These are phyloP conservation scores for Pseudogymnoascus sp. DNA, from an alignment of 2,329 filamentous ascomycete species.

Conservation along the genomic window DNA sequence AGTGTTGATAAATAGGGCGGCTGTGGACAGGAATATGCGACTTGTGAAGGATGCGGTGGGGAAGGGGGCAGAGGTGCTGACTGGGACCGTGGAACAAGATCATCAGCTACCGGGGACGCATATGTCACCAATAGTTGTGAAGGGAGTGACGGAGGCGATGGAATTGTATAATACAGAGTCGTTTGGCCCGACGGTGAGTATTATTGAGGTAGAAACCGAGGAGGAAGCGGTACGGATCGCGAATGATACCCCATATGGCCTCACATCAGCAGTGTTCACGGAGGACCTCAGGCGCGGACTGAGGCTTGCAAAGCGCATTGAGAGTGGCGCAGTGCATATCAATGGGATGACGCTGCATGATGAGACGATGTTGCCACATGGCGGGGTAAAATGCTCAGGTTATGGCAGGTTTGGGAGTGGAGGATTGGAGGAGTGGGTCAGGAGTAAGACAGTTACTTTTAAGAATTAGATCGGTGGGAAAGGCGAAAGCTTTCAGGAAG, in stretches of 20 bases:
- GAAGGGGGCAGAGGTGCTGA: conserved; percentile 55
- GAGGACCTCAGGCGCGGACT: conserved; percentile 55
- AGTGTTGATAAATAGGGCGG: conserved; percentile 58
- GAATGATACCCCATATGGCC: conserved; percentile 77
- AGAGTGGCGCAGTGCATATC: conserved; percentile 63
- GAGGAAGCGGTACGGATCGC: conserved; percentile 68
- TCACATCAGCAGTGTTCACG: conserved; percentile 67
- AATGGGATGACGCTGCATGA: conserved; percentile 63
- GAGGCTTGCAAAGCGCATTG: conserved; percentile 53
- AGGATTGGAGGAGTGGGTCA: conserved; percentile 56
- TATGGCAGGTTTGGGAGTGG: conserved; percentile 51
- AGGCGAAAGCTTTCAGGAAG: not conserved
- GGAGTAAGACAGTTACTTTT: conserved; percentile 59
- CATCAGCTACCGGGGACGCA: conserved; percentile 26
- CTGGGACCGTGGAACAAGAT: conserved; percentile 33
- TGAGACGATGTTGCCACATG: conserved; percentile 57
- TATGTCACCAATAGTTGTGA: conserved; percentile 62
- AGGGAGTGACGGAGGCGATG: conserved; percentile 63
- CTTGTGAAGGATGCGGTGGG: conserved; percentile 61
- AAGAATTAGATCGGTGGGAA: conserved; percentile 12
- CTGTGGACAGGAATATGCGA: conserved; percentile 58
- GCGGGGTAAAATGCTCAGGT: conserved; percentile 58
- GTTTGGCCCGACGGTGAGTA: conserved; percentile 70
- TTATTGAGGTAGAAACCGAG: conserved; percentile 60
- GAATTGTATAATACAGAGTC: conserved; percentile 69